phyloP scores from a whole-genome alignment of 768 basidiomycete genomes.

The Tulasnella sp. region DNA sequence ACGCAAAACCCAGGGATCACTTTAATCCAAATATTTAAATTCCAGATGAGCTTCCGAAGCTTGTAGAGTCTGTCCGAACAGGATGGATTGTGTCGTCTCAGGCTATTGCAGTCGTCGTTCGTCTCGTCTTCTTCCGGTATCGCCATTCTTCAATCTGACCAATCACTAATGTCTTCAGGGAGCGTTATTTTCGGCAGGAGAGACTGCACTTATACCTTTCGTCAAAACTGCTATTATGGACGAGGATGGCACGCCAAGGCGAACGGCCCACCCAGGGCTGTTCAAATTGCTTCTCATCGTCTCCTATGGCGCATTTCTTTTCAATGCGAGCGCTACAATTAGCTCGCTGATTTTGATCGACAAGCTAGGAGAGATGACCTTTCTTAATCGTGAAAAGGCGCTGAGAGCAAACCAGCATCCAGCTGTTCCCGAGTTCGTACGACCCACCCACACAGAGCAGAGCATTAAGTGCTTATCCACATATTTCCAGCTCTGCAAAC shows the following conservation, averaged over 20 bases:
- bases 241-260: neutral
- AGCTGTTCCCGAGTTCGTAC: neutral
- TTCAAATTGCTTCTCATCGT: slow-evolving; percentile 10
- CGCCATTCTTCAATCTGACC: neutral
- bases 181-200: neutral
- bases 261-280: neutral
- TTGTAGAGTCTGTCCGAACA: neutral
- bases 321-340: slow-evolving; percentile 13
- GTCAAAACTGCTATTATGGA: neutral
- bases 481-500: neutral
- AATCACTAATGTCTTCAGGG: neutral
- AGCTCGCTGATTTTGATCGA: slow-evolving; percentile 8
- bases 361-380: slow-evolving; percentile 8
- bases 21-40: neutral
- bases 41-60: neutral
- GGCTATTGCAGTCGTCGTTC: neutral
- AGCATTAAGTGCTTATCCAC: neutral
- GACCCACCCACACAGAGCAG: neutral
- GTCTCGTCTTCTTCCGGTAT: neutral
- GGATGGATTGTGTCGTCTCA: neutral
- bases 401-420: neutral
- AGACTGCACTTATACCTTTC: neutral
- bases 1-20: neutral
- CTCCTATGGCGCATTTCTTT: slow-evolving; percentile 4
- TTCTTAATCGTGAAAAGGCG: neutral